Conservation (phyloP, 2,329 filamentous ascomycete species). For the Talaromyces sp. region DNA sequence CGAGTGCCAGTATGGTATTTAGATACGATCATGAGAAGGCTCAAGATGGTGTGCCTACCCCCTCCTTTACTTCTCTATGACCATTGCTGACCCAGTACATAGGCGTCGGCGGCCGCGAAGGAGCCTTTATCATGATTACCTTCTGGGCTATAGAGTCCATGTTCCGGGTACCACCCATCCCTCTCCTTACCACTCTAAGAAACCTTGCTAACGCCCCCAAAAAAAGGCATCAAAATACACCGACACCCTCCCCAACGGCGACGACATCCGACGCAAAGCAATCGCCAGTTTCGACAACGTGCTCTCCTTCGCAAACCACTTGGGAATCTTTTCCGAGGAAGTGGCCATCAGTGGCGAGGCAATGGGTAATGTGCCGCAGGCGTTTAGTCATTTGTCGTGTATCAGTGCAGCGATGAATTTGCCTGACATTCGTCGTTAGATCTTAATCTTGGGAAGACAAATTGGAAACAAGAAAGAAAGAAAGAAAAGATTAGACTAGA, state of each 20-base stretch:
- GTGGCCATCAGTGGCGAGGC: conserved; percentile 73
- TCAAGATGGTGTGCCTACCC: conserved; percentile 59
- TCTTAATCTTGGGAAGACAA: background rate
- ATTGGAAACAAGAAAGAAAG: background rate
- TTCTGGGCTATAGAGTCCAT: conserved; percentile 80
- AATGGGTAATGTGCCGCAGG: conserved; percentile 75
- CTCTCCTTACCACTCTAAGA: background rate
- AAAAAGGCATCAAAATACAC: conserved; percentile 30
- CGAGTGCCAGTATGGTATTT: conserved; percentile 71
- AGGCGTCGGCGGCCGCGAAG: conserved; percentile 72
- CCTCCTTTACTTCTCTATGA: conserved; percentile 9
- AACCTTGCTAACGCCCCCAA: too few relatives aligned
- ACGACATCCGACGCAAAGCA: conserved; percentile 43
- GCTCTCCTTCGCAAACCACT: conserved; percentile 70
- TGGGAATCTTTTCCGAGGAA: conserved; percentile 76
- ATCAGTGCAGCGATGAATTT: conserved; percentile 76
- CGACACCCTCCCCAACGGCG: conserved; percentile 28
- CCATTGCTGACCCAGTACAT: conserved; percentile 18
- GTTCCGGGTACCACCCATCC: conserved; percentile 55
- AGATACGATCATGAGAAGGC: conserved; percentile 68
- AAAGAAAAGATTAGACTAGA: background rate
- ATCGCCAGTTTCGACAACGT: conserved; percentile 75
- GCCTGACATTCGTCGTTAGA: conserved; percentile 6
- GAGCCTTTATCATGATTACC: conserved; percentile 77
- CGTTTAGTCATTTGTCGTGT: conserved; percentile 72